Percentiles rank a stretch among this genome's conserved stretches.
These are phyloP conservation scores for Leersia perrieri DNA, from an alignment of 176 grass and related monocot species.

Conservation along the genomic window DNA sequence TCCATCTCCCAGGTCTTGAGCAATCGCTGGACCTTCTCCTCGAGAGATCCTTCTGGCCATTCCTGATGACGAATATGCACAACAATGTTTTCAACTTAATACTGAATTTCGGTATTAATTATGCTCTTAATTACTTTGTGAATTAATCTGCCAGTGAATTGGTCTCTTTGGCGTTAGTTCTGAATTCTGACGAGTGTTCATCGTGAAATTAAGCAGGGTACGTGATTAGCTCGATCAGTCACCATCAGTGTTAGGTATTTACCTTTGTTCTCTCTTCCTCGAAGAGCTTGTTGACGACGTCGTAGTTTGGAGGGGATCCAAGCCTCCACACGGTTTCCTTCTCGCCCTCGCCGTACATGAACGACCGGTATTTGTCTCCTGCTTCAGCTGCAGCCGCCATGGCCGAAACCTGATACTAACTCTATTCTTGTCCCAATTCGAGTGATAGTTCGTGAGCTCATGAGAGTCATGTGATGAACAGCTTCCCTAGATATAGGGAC, in stretches of 20 bases:
- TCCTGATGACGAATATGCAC: neutral
- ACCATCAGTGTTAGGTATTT: neutral
- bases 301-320: constrained; percentile 72
- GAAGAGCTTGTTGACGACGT: constrained; percentile 72
- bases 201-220: neutral
- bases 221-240: neutral
- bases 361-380: constrained; percentile 67
- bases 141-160: no score
- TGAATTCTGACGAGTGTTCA: neutral
- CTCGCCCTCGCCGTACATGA: constrained; percentile 68
- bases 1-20: constrained; percentile 89
- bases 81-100: no score
- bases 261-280: constrained; percentile 68
- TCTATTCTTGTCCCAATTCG: neutral
- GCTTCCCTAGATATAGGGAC: neutral
- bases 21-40: constrained; percentile 70
- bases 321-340: constrained; percentile 56
- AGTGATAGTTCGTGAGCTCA: neutral
- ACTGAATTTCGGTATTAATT: no score
- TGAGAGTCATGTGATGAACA: neutral
- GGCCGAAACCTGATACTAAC: neutral
- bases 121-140: no score
- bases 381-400: constrained; percentile 41
- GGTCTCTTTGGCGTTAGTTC: no score
- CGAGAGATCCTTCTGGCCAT: constrained; percentile 63